Conservation (phyloP, 2,329 filamentous ascomycete species). For the Monosporascus sp. region DNA sequence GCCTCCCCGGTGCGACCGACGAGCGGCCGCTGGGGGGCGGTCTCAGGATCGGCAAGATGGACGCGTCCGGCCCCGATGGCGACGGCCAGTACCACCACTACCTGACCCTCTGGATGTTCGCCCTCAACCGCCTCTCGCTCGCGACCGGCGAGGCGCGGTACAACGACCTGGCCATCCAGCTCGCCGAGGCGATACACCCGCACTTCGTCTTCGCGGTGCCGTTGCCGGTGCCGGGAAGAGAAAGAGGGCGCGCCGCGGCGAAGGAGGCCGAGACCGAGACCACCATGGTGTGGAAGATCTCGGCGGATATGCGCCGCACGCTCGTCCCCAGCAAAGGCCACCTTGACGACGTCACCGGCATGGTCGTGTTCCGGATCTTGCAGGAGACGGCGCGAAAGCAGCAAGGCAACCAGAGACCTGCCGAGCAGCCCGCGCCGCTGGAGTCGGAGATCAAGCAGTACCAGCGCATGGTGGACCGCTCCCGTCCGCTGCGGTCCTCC, state of each 20-base stretch:
- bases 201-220: conserved; percentile 36
- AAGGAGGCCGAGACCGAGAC: background rate
- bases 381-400: conserved; percentile 32
- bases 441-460: conserved; percentile 49
- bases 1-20: conserved; percentile 47
- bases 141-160: conserved; percentile 40
- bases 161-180: conserved; percentile 45
- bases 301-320: conserved; percentile 39
- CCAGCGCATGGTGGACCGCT: conserved; percentile 37
- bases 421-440: conserved; percentile 21
- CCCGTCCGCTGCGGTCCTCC: conserved; percentile 37
- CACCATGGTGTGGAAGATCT: conserved; percentile 53
- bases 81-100: conserved; percentile 61
- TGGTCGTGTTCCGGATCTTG: conserved; percentile 43
- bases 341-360: conserved; percentile 51
- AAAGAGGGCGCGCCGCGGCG: background rate
- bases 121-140: conserved; percentile 47
- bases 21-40: conserved; percentile 47
- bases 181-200: conserved; percentile 48
- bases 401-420: conserved; percentile 19
- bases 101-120: conserved; percentile 59
- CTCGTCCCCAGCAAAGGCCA: conserved; percentile 49
- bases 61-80: conserved; percentile 41
- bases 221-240: conserved; percentile 3
- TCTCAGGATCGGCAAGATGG: conserved; percentile 51